These are phyloP conservation scores for Verticillium alfalfae DNA, from an alignment of 2,329 filamentous ascomycete genomes.

Conservation along the genomic window DNA sequence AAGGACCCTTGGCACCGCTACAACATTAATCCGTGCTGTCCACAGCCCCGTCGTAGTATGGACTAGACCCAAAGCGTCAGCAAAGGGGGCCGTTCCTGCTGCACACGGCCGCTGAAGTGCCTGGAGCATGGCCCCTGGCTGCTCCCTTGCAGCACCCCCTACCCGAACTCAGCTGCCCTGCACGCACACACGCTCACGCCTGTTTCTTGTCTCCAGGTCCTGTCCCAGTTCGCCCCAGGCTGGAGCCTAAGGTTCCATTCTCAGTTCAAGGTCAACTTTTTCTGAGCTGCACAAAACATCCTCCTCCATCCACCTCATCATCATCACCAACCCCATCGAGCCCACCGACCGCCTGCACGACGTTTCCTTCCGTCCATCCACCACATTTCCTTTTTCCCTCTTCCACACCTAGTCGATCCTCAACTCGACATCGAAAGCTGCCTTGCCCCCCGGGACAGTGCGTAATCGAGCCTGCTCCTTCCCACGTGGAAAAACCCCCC, in stretches of 20 bases:
- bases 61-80: neutral
- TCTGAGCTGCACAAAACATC: slow-evolving; percentile 13
- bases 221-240: neutral
- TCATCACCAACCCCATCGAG: slow-evolving; percentile 11
- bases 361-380: slow-evolving; percentile 15
- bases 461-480: slow-evolving; percentile 9
- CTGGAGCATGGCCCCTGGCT: slow-evolving; percentile 1
- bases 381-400: slow-evolving; percentile 14
- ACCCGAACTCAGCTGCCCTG: slow-evolving; percentile 11
- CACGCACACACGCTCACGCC: neutral
- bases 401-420: slow-evolving; percentile 19
- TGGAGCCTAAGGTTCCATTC: slow-evolving; percentile 2
- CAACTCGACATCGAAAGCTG: slow-evolving; percentile 9
- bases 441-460: slow-evolving; percentile 10
- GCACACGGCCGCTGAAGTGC: neutral
- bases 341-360: slow-evolving; percentile 14
- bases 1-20: neutral
- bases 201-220: neutral
- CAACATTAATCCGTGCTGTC: neutral
- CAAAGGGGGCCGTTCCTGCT: neutral
- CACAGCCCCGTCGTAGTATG: neutral
- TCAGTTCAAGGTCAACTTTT: slow-evolving; percentile 7
- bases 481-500: slow-evolving; percentile 10
- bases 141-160: slow-evolving; percentile 2
- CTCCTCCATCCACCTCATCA: slow-evolving; percentile 14